Conservation (phyloP, 140 eudicot species). For the Flaveria floridana region DNA sequence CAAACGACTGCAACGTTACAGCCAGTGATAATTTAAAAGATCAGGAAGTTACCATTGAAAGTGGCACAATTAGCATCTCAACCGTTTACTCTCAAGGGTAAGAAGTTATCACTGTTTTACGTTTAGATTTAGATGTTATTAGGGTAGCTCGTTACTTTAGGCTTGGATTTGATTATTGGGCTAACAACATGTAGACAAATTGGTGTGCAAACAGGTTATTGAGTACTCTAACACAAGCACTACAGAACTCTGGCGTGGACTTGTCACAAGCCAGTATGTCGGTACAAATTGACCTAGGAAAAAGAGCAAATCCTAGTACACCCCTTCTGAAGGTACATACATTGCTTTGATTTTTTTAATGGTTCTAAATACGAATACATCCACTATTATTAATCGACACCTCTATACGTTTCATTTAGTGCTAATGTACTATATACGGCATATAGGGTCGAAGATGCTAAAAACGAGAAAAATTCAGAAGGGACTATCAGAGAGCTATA, state of each 20-base stretch:
- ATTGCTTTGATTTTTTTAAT: not conserved
- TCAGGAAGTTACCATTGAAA: conserved; percentile 62
- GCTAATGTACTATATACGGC: no score
- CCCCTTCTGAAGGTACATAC: conserved; percentile 53
- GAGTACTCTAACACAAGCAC: conserved; percentile 69
- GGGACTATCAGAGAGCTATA: no score
- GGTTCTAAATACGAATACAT: no score
- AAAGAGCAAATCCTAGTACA: conserved; percentile 48
- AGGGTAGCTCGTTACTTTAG: not conserved
- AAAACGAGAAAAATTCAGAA: no score
- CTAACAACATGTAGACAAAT: conserved; percentile 1
- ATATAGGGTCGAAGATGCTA: no score
- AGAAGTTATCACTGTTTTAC: conserved; percentile 9
- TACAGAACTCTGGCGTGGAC: conserved; percentile 82
- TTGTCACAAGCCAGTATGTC: conserved; percentile 84
- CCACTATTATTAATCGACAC: no score
- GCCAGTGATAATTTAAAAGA: conserved; percentile 48
- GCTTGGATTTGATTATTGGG: not conserved
- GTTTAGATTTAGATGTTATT: not conserved
- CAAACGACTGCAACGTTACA: conserved; percentile 39
- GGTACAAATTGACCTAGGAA: conserved; percentile 77
- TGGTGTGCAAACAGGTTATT: conserved; percentile 55
- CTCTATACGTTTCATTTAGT: no score
- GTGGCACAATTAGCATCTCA: conserved; percentile 83
- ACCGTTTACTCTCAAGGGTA: conserved; percentile 84